These are phyloP conservation scores for Jamesozyma hellenica DNA, from an alignment of 805 yeast genomes.

Conservation along the genomic window DNA sequence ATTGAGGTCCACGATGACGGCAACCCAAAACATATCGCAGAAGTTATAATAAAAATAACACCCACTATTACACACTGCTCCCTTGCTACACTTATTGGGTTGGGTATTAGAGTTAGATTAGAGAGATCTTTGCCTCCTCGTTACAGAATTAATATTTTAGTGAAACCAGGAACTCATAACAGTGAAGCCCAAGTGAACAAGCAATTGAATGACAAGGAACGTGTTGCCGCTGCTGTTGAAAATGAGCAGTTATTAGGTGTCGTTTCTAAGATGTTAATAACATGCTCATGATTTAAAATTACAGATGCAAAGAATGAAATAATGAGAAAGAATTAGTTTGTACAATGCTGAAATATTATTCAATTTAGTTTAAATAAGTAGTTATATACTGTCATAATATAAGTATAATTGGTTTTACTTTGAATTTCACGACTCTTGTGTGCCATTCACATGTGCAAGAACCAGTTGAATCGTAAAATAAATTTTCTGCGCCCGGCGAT, in stretches of 20 bases:
- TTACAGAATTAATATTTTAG: constrained; percentile 64
- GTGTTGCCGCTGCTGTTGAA: constrained; percentile 98
- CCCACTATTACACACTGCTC: constrained; percentile 98
- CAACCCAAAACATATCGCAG: constrained; percentile 48
- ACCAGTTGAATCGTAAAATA: no score
- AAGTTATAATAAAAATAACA: constrained; percentile 73
- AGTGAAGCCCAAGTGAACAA: constrained; percentile 93
- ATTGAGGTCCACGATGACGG: constrained; percentile 59
- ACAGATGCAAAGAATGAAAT: no score
- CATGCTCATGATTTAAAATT: no score
- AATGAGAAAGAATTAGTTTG: no score
- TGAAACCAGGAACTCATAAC: constrained; percentile 91
- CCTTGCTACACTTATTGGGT: constrained; percentile 87
- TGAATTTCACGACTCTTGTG: no score
- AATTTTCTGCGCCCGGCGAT: no score
- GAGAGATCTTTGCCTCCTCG: constrained; percentile 83
- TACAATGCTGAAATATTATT: no score
- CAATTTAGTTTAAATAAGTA: no score
- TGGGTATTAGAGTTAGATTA: constrained; percentile 85
- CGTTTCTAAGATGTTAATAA: constrained; percentile 83
- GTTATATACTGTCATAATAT: no score
- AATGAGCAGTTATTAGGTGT: constrained; percentile 84
- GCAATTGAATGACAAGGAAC: constrained; percentile 91
- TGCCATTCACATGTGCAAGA: no score
- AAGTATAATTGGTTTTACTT: no score